A percentile compares a stretch with the other conserved stretches of the same genome.
Conservation (phyloP, 2,329 filamentous ascomycete genomes). For the Pseudogymnoascus sp. region DNA sequence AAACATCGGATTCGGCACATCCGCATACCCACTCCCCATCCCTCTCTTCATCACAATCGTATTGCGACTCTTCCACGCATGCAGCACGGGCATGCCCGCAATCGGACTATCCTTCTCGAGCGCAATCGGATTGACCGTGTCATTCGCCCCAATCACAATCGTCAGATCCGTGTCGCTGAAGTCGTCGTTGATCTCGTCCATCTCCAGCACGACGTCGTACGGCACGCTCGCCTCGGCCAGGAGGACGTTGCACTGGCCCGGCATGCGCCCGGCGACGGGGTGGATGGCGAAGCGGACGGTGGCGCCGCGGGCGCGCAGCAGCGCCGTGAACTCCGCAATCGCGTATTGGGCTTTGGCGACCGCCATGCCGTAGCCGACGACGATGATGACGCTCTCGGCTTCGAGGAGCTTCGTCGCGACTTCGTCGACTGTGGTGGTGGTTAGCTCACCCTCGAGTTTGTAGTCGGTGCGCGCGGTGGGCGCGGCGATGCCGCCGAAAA, state of each 20-base stretch:
- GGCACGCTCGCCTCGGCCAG: conserved; percentile 81
- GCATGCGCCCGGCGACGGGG: conserved; percentile 85
- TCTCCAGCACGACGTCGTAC: conserved; percentile 83
- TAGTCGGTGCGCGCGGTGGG: conserved; percentile 52
- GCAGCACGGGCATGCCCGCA: conserved; percentile 85
- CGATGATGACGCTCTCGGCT: conserved; percentile 78
- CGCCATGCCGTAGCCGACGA: conserved; percentile 86
- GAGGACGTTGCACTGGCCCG: conserved; percentile 85
- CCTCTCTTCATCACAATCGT: conserved; percentile 90
- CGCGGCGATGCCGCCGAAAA: conserved; percentile 73
- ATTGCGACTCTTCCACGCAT: conserved; percentile 91
- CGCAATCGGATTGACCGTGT: conserved; percentile 86
- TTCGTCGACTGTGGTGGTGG: conserved; percentile 71
- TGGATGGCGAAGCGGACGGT: conserved; percentile 86
- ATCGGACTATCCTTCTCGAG: conserved; percentile 76
- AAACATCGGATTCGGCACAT: conserved; percentile 91
- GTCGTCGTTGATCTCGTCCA: conserved; percentile 95
- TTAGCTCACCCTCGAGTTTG: conserved; percentile 73
- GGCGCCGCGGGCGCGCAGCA: conserved; percentile 65
- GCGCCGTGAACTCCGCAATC: conserved; percentile 70
- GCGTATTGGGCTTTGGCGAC: conserved; percentile 91
- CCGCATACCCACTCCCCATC: conserved; percentile 81
- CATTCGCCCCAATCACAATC: conserved; percentile 84
- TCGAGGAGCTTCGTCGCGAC: conserved; percentile 66
- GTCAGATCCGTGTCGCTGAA: conserved; percentile 79